phyloP scores from a whole-genome alignment of 345 rosid species.

The Firmiana major region DNA sequence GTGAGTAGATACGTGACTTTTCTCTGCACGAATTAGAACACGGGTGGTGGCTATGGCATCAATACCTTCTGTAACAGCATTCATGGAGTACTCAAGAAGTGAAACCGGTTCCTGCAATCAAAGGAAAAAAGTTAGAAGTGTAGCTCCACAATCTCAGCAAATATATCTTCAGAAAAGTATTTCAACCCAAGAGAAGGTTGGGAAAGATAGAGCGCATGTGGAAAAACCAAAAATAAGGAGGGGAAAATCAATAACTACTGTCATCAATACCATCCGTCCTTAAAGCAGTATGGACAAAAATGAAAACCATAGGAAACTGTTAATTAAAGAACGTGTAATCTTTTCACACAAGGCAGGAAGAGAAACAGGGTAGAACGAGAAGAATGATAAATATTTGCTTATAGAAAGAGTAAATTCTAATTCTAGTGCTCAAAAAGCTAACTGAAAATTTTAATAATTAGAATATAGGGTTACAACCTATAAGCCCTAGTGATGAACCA shows the following conservation, averaged over 20 bases:
- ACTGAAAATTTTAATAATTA: not conserved
- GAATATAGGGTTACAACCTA: not conserved
- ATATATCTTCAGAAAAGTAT: not conserved
- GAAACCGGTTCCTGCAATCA: slow-evolving; percentile 58
- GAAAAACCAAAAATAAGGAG: not conserved
- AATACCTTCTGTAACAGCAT: slow-evolving; percentile 86
- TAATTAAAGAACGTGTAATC: not conserved
- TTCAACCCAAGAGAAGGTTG: not conserved
- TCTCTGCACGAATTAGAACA: slow-evolving; percentile 74
- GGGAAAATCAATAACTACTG: not conserved
- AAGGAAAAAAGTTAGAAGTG: not conserved
- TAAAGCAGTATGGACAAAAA: not conserved
- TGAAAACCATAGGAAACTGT: not conserved
- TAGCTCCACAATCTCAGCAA: not conserved
- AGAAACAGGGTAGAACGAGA: not conserved
- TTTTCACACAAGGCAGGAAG: not conserved
- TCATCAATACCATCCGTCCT: not conserved
- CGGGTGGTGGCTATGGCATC: slow-evolving; percentile 97
- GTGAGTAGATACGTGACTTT: slow-evolving; percentile 37
- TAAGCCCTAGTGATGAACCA: not conserved
- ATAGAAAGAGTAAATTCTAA: not conserved
- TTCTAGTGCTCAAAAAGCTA: not conserved
- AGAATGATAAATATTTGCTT: not conserved
- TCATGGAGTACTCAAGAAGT: slow-evolving; percentile 87
- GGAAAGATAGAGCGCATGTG: not conserved